Percentiles rank a stretch among this genome's conserved stretches.
Conservation (phyloP, 2,329 filamentous ascomycete genomes). For the Talaromyces marneffei region DNA sequence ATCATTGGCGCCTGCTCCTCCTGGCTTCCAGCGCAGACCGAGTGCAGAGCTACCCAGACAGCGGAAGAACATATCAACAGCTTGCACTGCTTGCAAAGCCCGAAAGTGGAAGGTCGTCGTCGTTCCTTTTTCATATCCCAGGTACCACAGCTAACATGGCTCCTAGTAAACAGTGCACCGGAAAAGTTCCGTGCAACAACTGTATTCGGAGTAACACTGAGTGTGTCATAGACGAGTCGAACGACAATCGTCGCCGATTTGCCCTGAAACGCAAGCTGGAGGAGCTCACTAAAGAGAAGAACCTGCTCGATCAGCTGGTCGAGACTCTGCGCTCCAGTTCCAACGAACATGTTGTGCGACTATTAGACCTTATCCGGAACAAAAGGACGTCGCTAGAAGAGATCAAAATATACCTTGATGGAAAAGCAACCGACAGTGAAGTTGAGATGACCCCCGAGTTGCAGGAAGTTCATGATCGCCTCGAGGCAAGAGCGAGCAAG, state of each 20-base stretch:
- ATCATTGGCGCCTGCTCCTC: conserved; percentile 13
- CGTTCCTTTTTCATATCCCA: background rate
- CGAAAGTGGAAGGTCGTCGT: conserved; percentile 13
- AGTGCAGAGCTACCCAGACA: conserved; percentile 8
- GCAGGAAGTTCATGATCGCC: conserved; percentile 1
- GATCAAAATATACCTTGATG: conserved; percentile 8
- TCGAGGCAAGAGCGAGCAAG: background rate
- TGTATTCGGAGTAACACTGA: conserved; percentile 19
- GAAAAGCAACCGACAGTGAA: conserved; percentile 1
- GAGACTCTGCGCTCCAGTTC: conserved; percentile 18
- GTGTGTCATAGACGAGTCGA: conserved; percentile 21
- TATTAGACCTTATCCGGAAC: conserved; percentile 11
- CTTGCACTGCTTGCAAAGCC: conserved; percentile 11
- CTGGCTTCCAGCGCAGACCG: conserved; percentile 11
- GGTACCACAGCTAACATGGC: background rate
- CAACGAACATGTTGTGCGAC: conserved; percentile 9
- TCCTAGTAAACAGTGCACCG: conserved; percentile 31
- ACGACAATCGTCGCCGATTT: conserved; percentile 22
- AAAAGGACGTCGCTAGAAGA: conserved; percentile 2
- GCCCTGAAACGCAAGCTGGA: conserved; percentile 22
- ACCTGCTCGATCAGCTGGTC: conserved; percentile 19
- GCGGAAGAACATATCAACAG: conserved; percentile 13
- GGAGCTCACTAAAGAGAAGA: conserved; percentile 21
- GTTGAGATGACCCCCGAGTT: conserved; percentile 8
- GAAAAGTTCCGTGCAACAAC: conserved; percentile 20